Evolutionary conservation across 495 filamentous ascomycete genomes (phyloP).

Genomic region (Corynascus novoguineensis): DNA sequence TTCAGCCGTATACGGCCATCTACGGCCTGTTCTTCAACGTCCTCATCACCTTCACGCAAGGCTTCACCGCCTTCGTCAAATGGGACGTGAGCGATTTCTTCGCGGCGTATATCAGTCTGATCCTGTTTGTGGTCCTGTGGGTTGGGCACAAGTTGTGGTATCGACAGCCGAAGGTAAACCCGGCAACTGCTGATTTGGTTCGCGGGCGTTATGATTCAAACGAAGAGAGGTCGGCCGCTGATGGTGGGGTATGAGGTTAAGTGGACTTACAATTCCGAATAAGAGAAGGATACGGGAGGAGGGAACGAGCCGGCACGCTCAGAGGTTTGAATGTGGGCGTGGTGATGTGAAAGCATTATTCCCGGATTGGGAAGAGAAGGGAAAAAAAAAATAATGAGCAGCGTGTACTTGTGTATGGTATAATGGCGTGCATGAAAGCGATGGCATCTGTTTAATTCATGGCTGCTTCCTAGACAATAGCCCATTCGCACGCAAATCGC

Average conservation of each 20-base stretch:
- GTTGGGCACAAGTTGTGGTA: constrained; percentile 51
- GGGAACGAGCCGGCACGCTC: too few relatives aligned
- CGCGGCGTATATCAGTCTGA: constrained; percentile 56
- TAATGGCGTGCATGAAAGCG: constrained; percentile 8
- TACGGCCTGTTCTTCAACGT: constrained; percentile 59
- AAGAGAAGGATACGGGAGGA: not conserved
- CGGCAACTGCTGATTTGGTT: constrained; percentile 19
- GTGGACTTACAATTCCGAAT: not conserved
- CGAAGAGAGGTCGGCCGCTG: constrained; percentile 10
- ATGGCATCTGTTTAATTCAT: constrained; percentile 5
- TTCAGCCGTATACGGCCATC: constrained; percentile 55
- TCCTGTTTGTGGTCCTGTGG: constrained; percentile 55
- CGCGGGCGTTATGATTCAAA: constrained; percentile 18
- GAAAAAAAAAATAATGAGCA: not conserved
- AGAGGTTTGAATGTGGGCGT: not conserved
- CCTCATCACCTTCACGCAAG: constrained; percentile 62
- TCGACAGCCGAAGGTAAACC: constrained; percentile 19
- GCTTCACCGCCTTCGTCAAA: constrained; percentile 61
- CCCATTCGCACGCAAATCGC: not conserved
- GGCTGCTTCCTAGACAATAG: not conserved
- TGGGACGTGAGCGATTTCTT: constrained; percentile 58
- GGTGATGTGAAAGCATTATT: not conserved
- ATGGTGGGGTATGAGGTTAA: constrained; percentile 11
- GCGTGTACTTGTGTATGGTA: not conserved
- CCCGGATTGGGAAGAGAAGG: too few relatives aligned